Conservation (phyloP, 164 flowering plant species). For the Liquidambar formosana region DNA sequence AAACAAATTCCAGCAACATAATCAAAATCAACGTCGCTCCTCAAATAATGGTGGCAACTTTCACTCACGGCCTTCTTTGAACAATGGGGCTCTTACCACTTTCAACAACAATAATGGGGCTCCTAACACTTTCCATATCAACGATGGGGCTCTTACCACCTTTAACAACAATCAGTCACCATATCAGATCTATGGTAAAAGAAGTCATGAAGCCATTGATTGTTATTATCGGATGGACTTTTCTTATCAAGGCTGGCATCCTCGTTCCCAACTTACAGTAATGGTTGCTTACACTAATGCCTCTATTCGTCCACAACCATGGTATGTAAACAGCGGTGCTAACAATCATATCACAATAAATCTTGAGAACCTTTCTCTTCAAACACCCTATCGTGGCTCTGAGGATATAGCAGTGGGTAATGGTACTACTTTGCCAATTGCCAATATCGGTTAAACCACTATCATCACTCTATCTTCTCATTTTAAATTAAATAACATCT, state of each 20-base stretch:
- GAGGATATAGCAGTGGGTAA: neutral
- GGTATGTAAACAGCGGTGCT: slow-evolving; percentile 2
- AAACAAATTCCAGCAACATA: no score
- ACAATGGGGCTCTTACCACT: no score
- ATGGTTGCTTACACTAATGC: neutral
- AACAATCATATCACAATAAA: neutral
- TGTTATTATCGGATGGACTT: neutral
- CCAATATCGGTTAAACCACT: neutral
- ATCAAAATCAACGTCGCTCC: no score
- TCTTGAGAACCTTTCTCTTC: neutral
- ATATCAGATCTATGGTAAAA: neutral
- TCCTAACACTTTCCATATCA: no score
- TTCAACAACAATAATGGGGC: no score
- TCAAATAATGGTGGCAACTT: no score
- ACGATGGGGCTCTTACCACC: no score
- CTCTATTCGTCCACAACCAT: neutral
- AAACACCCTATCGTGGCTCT: neutral
- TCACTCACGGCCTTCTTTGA: no score
- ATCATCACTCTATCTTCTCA: neutral
- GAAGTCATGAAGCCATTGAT: neutral
- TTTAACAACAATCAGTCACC: neutral
- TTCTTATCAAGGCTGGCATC: neutral
- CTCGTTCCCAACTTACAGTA: neutral
- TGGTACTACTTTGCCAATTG: neutral
- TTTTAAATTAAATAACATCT: neutral